Base-by-base conservation (phyloP, 2,329 filamentous ascomycete species). In the Fusarium coffeatum region DNA sequence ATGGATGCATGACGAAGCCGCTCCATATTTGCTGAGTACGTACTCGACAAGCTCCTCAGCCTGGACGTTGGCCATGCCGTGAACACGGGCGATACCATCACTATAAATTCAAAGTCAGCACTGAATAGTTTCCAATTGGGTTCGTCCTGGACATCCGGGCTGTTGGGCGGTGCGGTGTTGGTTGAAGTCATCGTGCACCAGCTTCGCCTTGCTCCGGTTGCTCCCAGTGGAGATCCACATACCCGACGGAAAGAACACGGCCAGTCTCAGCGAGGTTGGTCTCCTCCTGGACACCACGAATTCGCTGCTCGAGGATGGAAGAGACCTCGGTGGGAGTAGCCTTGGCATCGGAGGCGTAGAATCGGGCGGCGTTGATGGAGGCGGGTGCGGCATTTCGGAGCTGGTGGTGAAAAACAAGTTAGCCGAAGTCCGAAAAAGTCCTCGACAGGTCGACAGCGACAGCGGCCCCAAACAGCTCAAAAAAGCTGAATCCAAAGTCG, bases 31-130 rank as follows among this genome's bases (percentile, higher is more conserved):
- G 59, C 47, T 64, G 56, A 74, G 65, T 71, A 92, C 94, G 80
- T 93, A 98, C 94, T 99, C 96, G 83, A 99, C 96, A 83, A 99
- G 92, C 89, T 99, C 96, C 88, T 99, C 96, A 79, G 96, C 95
- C 90, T 99, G 96, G 87, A 99, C 96, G 84, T 99, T 99, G 92
- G 90, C 93, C 93, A 99, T 94, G 83, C 96, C 96, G 86, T 99
- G 94, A 78, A 99, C 95, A 94, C 96, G 95, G 83, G 96, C 96
- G 82, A 99, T 99, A 97, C 96, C 96, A 88, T 99, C 96, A 96
- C 96, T 98, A 65, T 65, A 66, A 47, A 78, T 83, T 65, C 57
- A 64, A 13, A 37, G 76, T 82, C 69, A 82, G 80, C 65, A 62
- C 62, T 58, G 22, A 16, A 27, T 43, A 12, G 22, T 18, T 42